Base-by-base conservation (phyloP, 177 flowering plant species). In the Vitis hybrid region DNA sequence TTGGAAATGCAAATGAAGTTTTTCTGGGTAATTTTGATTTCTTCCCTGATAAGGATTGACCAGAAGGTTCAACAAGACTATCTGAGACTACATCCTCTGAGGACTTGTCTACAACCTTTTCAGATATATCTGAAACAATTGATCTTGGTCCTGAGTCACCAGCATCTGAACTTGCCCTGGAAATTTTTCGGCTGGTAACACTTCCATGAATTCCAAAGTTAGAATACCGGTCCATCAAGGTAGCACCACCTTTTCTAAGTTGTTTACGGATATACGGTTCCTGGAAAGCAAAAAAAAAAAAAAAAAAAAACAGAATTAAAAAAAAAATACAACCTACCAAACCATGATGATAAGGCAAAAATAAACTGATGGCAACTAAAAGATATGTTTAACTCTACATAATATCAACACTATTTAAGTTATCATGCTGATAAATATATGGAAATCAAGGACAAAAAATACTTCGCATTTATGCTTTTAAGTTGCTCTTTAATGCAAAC, bases 241-340 rank as follows among this genome's bases (percentile, higher is more conserved):
- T 26, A 61, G 70, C 58, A 15, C 77, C 76, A 49, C 59, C 74
- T 66, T 72, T 75, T 71, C 68, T 55, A 34, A 82, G 74, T 19
- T 84, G 76, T 39, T 59, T 61, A 20, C 84, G 88, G 45, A 69
- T 50, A 74, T 82, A 81, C n/a, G 67, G 63, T 64, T 81, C 84
- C 89, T 87, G 70, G 55, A 16, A 39, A 22, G 52, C 55, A 66
- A 65, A 60, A 14, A 12, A 12, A 22, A 60, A 66, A 11, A 14
- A 59, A 18, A 12, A 10, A 1, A 50, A 9, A 22, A 8, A 5
- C 2, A 45, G 66, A 63, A 15, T 12, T 14, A 49, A 18, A 63
- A 49, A 48, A 63, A 39, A 48, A 63, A 39, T 13, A 16, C 45
- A 39, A 39, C 45, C 6, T 39, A 39, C 45, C 8, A 39, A 39